Evolutionary conservation across 176 grass and related monocot species (phyloP), one percentile per base, ranked within the genome.

Genomic region (Oryza meridionalis): DNA sequence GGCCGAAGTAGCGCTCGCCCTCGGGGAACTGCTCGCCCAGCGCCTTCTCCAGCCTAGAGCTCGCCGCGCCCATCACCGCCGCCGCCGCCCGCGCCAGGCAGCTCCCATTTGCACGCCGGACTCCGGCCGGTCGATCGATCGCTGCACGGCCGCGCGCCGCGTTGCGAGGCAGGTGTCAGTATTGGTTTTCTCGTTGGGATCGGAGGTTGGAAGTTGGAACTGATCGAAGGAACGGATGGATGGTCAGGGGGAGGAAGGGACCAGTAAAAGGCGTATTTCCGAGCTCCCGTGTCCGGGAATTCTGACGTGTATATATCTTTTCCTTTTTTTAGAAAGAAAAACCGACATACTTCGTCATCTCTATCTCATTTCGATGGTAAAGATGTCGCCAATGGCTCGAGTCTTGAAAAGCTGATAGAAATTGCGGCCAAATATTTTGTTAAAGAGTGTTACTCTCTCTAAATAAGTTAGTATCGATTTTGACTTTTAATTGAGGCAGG

Each of bases 1-100:
- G 95, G 42, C 95, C 95, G 72, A 97, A 98, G 88, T 98, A 98
- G n/a, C 95, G 91, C 92, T 95, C 95, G 50, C 95, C 95, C 82
- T 98, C 95, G 58, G 95, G 95, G 76, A 98, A 95, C 85, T 98
- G 95, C 82, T 95, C 92, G 50, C 92, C 95, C 80, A 98, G 93
- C 67, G 85, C 92, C 90, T 98, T 98, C 95, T 98, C 95, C 69
- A 98, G 89, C 92, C 94, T 95, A 13, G 95, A 98, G 84, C 95
- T 76, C 88, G 92, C 92, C 63, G 95, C 92, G 85, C 95, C 95
- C 95, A 98, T 98, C 95, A 98, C 87, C 85, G 87, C 82, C 83
- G 12, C 69, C 63, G 4, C 47, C 46, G 31, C 67, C 78, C 6
- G 9, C 40, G 50, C 32, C 37, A 51, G 15, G 16, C 90, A 78